Percentiles rank a stretch among this genome's conserved stretches.
phyloP scores from a whole-genome alignment of 2,329 filamentous ascomycete species.

The Fusarium proliferatum region DNA sequence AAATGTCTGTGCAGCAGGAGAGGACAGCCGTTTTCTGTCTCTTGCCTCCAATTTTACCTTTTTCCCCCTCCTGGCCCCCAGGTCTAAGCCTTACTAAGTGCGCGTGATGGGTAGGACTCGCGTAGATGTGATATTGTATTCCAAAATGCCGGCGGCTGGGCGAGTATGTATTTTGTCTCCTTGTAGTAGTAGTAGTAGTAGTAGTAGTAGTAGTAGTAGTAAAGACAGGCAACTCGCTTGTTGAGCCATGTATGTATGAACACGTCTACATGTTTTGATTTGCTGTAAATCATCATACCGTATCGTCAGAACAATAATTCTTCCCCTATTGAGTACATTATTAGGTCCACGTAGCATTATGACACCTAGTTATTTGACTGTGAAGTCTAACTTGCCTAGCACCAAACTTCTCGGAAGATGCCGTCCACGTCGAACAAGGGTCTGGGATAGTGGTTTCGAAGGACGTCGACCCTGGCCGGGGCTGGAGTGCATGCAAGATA shows the following conservation, averaged over 20 bases:
- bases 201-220: background rate
- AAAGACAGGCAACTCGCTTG: slow-evolving; percentile 5
- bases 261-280: background rate
- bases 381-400: slow-evolving; percentile 14
- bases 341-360: slow-evolving; percentile 19
- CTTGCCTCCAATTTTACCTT: slow-evolving; percentile 2
- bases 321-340: slow-evolving; percentile 12
- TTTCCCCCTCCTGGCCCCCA: background rate
- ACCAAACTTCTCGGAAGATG: slow-evolving; percentile 28
- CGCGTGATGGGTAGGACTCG: background rate
- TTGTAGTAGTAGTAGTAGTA: background rate
- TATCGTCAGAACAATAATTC: background rate
- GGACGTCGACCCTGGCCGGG: slow-evolving; percentile 2
- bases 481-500: slow-evolving; percentile 12
- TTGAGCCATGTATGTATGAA: background rate
- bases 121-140: slow-evolving; percentile 1
- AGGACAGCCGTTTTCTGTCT: slow-evolving; percentile 23
- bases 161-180: background rate
- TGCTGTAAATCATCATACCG: background rate
- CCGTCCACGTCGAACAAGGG: slow-evolving; percentile 18
- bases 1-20: slow-evolving; percentile 17
- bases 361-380: slow-evolving; percentile 8
- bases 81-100: slow-evolving; percentile 10
- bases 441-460: slow-evolving; percentile 6
- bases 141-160: slow-evolving; percentile 2